These are phyloP conservation scores for Venustampulla echinocandica DNA, from an alignment of 495 filamentous ascomycete species.

Conservation along the genomic window DNA sequence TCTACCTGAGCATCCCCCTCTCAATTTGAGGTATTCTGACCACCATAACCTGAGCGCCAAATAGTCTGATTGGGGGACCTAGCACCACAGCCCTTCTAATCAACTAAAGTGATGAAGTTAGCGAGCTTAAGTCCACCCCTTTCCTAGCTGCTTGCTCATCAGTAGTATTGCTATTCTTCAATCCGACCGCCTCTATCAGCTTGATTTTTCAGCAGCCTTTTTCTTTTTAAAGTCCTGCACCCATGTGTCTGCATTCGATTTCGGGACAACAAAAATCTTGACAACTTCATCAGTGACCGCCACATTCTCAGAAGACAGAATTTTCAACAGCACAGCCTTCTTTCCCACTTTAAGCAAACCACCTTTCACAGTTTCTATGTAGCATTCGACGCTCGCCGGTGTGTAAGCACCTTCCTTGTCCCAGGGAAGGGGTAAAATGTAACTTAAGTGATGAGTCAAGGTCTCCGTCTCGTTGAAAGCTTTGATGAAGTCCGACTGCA, in stretches of 20 bases:
- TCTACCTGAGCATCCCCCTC: too few relatives aligned
- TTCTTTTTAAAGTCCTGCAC: constrained; percentile 73
- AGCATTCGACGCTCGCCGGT: constrained; percentile 65
- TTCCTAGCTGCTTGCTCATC: too few relatives aligned
- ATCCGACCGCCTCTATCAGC: neutral
- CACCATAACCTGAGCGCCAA: too few relatives aligned
- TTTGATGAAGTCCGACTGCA: constrained; percentile 86
- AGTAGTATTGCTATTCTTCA: too few relatives aligned
- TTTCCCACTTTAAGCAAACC: constrained; percentile 86
- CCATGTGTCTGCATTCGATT: constrained; percentile 56
- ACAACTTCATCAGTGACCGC: constrained; percentile 84
- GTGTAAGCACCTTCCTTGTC: constrained; percentile 62
- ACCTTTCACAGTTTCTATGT: constrained; percentile 71
- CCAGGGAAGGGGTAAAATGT: constrained; percentile 81
- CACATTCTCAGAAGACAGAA: constrained; percentile 65
- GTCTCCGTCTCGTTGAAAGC: constrained; percentile 63
- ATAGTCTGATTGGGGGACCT: too few relatives aligned
- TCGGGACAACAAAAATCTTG: constrained; percentile 70
- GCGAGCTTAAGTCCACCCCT: too few relatives aligned
- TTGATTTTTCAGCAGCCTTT: constrained; percentile 38
- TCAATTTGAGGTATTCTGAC: too few relatives aligned
- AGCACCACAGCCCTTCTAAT: too few relatives aligned
- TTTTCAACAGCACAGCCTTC: constrained; percentile 66
- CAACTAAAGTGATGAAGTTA: too few relatives aligned
- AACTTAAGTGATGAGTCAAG: constrained; percentile 62